phyloP scores from a whole-genome alignment of 1,284 basidiomycete genomes.

The Trametes pubescens region DNA sequence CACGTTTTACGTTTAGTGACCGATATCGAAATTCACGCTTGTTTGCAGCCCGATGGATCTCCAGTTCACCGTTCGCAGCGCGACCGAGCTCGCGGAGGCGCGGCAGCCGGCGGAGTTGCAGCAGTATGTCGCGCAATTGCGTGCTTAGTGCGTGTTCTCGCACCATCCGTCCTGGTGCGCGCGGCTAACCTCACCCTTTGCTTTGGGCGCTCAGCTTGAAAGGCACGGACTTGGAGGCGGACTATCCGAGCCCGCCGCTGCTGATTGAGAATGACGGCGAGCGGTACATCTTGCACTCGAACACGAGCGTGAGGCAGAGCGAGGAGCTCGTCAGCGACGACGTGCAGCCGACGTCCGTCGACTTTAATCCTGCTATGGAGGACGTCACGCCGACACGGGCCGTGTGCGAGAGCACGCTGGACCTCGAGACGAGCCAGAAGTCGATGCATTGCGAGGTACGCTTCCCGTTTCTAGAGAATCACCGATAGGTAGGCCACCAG shows the following conservation, averaged over 20 bases:
- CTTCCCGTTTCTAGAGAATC: no score
- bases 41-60: constrained; percentile 45
- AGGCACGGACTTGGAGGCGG: constrained; percentile 40
- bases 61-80: constrained; percentile 46
- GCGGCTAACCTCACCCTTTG: background rate
- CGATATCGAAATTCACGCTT: constrained; percentile 18
- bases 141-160: constrained; percentile 46
- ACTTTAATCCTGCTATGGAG: background rate
- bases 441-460: constrained; percentile 62
- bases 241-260: constrained; percentile 62
- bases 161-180: constrained; percentile 43
- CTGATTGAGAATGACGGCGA: constrained; percentile 49
- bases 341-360: background rate
- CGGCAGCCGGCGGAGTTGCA: constrained; percentile 51
- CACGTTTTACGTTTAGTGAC: background rate
- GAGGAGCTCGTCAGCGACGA: constrained; percentile 39
- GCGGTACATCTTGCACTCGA: constrained; percentile 60
- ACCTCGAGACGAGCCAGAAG: constrained; percentile 65
- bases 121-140: constrained; percentile 52
- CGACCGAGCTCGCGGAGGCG: constrained; percentile 37
- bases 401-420: constrained; percentile 47
- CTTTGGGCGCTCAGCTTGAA: constrained; percentile 42
- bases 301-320: constrained; percentile 58
- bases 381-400: constrained; percentile 19
- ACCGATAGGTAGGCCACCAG: background rate